phyloP scores from a whole-genome alignment of 2,329 filamentous ascomycete genomes.

The Thelonectria blattea region DNA sequence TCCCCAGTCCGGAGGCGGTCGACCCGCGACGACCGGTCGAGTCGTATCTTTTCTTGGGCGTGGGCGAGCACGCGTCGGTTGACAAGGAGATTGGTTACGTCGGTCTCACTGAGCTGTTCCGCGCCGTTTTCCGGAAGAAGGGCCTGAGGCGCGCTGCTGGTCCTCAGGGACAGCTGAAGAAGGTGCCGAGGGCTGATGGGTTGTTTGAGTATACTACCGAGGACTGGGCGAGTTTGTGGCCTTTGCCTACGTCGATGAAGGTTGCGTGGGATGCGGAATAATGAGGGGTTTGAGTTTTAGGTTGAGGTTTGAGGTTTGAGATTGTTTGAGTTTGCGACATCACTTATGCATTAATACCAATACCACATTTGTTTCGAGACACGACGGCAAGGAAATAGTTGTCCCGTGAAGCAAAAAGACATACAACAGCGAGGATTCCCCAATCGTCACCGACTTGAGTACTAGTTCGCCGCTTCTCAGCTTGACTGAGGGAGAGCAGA shows the following conservation, averaged over 20 bases:
- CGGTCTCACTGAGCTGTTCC: conserved; percentile 71
- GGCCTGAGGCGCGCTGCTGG: conserved; percentile 68
- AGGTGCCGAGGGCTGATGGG: conserved; percentile 60
- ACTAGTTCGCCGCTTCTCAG: too few species aligned
- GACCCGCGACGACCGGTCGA: conserved; percentile 68
- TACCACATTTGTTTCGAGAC: too few species aligned
- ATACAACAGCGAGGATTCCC: too few species aligned
- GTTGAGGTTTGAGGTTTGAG: too few species aligned
- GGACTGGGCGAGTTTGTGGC: conserved; percentile 61
- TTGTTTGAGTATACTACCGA: conserved; percentile 68
- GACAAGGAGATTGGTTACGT: conserved; percentile 65
- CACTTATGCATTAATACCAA: too few species aligned
- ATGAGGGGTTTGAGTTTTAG: background rate
- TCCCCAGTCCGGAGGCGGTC: conserved; percentile 66
- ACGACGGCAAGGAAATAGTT: too few species aligned
- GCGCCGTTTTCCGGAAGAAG: conserved; percentile 65
- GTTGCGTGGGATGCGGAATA: conserved; percentile 54
- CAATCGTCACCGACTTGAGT: too few species aligned
- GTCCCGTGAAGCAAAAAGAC: too few species aligned
- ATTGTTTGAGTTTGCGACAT: too few species aligned
- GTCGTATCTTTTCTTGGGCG: conserved; percentile 68
- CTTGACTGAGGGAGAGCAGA: too few species aligned
- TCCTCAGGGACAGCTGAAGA: conserved; percentile 71
- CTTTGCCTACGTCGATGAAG: conserved; percentile 61
- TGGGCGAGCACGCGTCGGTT: conserved; percentile 67